Evolutionary conservation across 768 basidiomycete species (phyloP), one percentile per base, ranked within the genome.

Genomic region (Russula sp.): DNA sequence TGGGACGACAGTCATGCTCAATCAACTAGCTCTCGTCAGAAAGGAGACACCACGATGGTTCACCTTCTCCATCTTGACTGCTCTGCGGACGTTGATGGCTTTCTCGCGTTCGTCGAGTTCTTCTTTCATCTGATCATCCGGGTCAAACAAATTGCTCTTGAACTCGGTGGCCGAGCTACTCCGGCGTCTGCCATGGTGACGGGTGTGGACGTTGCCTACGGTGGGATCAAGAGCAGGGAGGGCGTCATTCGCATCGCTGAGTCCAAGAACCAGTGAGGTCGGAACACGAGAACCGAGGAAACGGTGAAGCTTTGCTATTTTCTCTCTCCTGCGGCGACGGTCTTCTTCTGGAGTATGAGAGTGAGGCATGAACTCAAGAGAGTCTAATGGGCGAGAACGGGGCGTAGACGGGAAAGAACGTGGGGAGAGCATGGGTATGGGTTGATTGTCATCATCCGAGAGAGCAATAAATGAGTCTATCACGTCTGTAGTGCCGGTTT

Each of bases 31-130:
- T 47, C 6, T 3, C 50, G 22, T 18, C 43, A 14, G 13, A 53
- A 32, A 54, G 60, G 22, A 50, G 49, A 32, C 18, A 32, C 25
- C 16, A 41, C 14, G 11, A 61, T 10, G n/a, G 43, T 70, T 78
- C 58, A 88, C 90, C 83, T 88, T 87, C 73, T 92, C 89, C 89
- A 93, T 92, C 74, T 93, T 93, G 69, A 85, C 79, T 42, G 89
- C 90, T 54, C 91, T 75, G 52, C 84, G 79, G 49, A 93, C 89
- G 68, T 88, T 88, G 69, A 87, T 81, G 14, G 87, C 86, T 75
- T 90, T 90, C 70, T 92, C 89, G 65, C 75, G 78, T 34, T 83
- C 83, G 67, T 84, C 79, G 51, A 93, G 77, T 61, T 88, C 86
- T 70, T 84, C 86, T 72, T 82, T 87, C 46, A 84, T 71, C 36